Conservation (phyloP, 805 yeast species). For the Saccharomycopsis guyanensis region DNA sequence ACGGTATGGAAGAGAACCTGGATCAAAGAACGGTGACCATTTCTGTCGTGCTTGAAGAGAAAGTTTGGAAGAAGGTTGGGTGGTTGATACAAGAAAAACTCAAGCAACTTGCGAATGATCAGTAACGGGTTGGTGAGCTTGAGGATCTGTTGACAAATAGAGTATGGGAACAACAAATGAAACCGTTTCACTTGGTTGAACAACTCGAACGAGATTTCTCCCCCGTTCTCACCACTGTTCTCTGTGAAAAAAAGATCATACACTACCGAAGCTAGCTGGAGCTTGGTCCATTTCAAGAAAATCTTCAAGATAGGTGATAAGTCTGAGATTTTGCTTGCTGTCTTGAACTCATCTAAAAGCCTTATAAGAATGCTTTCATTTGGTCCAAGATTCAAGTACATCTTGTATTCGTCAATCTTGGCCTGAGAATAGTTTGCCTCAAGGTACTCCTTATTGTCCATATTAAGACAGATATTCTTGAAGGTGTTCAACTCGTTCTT, state of each 20-base stretch:
- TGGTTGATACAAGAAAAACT: constrained; percentile 75
- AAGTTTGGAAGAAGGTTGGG: constrained; percentile 15
- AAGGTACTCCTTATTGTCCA: constrained; percentile 11
- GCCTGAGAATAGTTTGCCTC: constrained; percentile 21
- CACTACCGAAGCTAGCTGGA: constrained; percentile 77
- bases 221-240: constrained; percentile 38
- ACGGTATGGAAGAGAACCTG: constrained; percentile 15
- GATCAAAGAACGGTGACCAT: constrained; percentile 15
- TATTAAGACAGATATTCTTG: constrained; percentile 14
- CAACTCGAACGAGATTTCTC: constrained; percentile 41
- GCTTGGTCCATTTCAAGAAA: constrained; percentile 73
- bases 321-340: constrained; percentile 41
- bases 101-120: constrained; percentile 71
- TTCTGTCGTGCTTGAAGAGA: neutral
- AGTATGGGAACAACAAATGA: constrained; percentile 76
- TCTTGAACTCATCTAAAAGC: constrained; percentile 60
- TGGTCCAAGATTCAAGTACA: constrained; percentile 6
- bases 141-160: constrained; percentile 65
- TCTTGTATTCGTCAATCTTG: constrained; percentile 42
- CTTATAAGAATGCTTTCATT: constrained; percentile 48
- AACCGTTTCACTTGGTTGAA: constrained; percentile 62
- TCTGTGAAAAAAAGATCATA: constrained; percentile 74
- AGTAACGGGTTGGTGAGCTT: constrained; percentile 82
- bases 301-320: constrained; percentile 61
- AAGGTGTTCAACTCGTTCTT: constrained; percentile 22